Evolutionary conservation across 768 basidiomycete species (phyloP), one percentile per base, ranked within the genome.

Genomic region (Lentinula guzmanii): DNA sequence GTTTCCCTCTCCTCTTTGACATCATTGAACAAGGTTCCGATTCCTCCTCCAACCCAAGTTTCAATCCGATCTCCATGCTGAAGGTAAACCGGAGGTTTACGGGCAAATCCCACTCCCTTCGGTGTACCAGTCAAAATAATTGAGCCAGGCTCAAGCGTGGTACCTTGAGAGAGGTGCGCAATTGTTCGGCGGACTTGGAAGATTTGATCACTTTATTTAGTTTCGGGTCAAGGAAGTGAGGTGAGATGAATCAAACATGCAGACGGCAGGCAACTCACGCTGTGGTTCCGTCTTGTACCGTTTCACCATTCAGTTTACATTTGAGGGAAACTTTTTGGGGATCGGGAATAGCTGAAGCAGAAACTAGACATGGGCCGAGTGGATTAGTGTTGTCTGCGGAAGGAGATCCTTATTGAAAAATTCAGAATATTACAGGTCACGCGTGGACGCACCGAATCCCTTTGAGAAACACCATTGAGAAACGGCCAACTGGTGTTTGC

Each of bases 401-500:
- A 55, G 9, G 50, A 10, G 8, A 39, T 24, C 28, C 42, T 31
- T 39, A 31, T 28, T 31, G 35, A 48, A 16, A 31, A 21, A 18
- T 16, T 34, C 13, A 9, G 31, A 28, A 42, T 21, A 33, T 6
- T 53, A 37, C 24, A 33, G 34, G 51, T 54, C 45, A 45, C 4
- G 57, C 33, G 37, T 8, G 5, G 16, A 45, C 80, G 28, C 61
- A 88, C 91, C 93, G 65, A 93, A 95, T 45, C 87, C 81, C 72
- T 95, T 95, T 31, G 91, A 92, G 73, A 92, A 94, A 34, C 82
- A 78, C 93, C 93, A 95, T 66, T 95, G 93, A 0, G 88, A 87
- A 9, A 87, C 86, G 3, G 84, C 83, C 74, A 90, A 76, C 70
- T 95, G 93, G 66, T 89, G 86, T 64, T 87, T 85, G 45, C 93